Conservation (phyloP, 2,329 filamentous ascomycete genomes). For the Chaetoscypha palmicola region DNA sequence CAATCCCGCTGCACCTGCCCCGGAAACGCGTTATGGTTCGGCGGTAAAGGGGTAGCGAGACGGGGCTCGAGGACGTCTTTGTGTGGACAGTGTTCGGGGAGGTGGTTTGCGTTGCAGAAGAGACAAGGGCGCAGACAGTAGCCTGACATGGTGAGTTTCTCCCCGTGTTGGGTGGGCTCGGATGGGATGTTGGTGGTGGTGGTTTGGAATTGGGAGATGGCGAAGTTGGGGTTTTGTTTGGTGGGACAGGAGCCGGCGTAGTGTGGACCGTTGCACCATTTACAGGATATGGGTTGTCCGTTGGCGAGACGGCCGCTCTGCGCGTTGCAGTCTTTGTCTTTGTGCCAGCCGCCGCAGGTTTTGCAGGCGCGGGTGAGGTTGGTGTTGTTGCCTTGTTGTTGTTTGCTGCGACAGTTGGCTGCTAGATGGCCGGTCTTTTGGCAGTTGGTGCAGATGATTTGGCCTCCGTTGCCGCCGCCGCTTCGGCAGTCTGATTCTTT, state of each 20-base stretch:
- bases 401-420: not conserved
- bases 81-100: not conserved
- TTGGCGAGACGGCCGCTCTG: not conserved
- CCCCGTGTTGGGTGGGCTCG: not conserved
- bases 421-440: not conserved
- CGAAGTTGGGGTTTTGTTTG: not conserved
- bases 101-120: not conserved
- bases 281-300: not conserved
- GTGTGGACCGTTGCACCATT: not conserved
- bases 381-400: not conserved
- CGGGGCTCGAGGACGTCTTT: not conserved
- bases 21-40: not conserved
- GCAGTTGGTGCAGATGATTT: not conserved
- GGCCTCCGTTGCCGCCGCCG: too few species aligned
- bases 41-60: not conserved
- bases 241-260: not conserved
- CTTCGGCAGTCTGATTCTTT: too few species aligned
- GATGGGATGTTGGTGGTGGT: too few species aligned
- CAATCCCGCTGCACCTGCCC: too few species aligned
- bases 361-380: not conserved
- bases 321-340: constrained; percentile 1
- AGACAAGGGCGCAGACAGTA: not conserved
- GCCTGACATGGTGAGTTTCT: not conserved
- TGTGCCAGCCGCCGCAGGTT: not conserved
- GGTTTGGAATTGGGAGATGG: too few species aligned